Conservation (phyloP, 495 filamentous ascomycete genomes). For the Aspergillus indologenus region DNA sequence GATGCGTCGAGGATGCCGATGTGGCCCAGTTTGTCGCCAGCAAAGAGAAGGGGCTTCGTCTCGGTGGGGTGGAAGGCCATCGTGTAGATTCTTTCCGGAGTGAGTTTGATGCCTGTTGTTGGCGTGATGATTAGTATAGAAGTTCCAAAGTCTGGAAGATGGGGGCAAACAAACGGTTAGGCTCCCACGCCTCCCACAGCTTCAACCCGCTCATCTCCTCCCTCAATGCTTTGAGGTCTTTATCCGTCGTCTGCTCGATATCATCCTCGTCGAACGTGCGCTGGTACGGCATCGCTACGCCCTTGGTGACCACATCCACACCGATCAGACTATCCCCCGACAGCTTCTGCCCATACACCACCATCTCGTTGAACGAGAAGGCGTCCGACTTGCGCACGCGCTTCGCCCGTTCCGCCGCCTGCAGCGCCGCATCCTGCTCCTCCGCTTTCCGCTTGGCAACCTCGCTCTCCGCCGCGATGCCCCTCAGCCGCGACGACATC, state of each 20-base stretch:
- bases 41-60: slow-evolving; percentile 87
- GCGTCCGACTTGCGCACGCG: slow-evolving; percentile 67
- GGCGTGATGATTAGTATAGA: slow-evolving; percentile 13
- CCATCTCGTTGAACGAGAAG: slow-evolving; percentile 70
- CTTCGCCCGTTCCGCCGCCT: slow-evolving; percentile 65
- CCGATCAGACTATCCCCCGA: slow-evolving; percentile 40
- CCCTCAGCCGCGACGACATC: slow-evolving; percentile 63
- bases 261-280: slow-evolving; percentile 79
- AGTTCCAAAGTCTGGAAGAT: background rate
- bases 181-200: slow-evolving; percentile 78
- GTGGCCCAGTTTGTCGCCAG: slow-evolving; percentile 91
- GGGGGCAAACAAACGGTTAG: slow-evolving; percentile 52
- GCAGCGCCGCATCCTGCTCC: slow-evolving; percentile 60
- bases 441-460: slow-evolving; percentile 78
- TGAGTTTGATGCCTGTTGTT: slow-evolving; percentile 78
- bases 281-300: slow-evolving; percentile 70
- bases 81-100: slow-evolving; percentile 82
- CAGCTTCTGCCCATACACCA: slow-evolving; percentile 71
- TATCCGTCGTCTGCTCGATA: slow-evolving; percentile 76
- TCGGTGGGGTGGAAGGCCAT: slow-evolving; percentile 85
- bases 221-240: slow-evolving; percentile 69
- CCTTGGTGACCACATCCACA: slow-evolving; percentile 59
- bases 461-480: slow-evolving; percentile 67
- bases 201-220: slow-evolving; percentile 76
- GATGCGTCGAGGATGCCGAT: slow-evolving; percentile 92